Evolutionary conservation across 2,329 filamentous ascomycete species (phyloP), one percentile per base, ranked within the genome.

Genomic region (Cryphonectria naterciae): DNA sequence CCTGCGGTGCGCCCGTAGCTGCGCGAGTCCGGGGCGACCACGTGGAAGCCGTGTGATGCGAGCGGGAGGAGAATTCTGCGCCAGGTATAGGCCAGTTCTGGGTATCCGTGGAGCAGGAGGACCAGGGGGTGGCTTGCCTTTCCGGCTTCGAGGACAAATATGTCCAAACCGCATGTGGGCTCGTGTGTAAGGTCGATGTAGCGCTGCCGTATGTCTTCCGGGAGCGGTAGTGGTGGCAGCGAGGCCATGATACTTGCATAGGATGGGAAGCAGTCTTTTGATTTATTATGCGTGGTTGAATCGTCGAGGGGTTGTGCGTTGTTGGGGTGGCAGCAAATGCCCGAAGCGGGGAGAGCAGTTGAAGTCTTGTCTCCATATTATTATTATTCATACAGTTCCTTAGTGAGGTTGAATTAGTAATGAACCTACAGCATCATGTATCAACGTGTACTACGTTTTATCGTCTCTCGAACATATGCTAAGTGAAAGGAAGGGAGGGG

Each of bases 51-150:
- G 7, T 85, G 82, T 0, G 80, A 78, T 6, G 90, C 87, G n/a
- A 93, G 81, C 0, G 81, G 77, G 8, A 85, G 84, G 75, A 93
- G 84, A 49, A 92, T 80, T 69, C 89, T 88, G 67, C 90, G 87
- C 89, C 90, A 93, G 63, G 90, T 92, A 77, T 86, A 93, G 39
- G 91, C 89, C 2, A 93, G 82, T 76, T 92, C 90, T 1, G 91
- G 91, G 73, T 88, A 93, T 52, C 91, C 91, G 78, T 92, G 90
- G 64, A 88, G 85, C 65, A 91, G 86, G 8, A 92, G 77, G 11
- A 92, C 80, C 15, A 92, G 83, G 1, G 89, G 89, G 8, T 81
- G 83, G 35, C 80, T 75, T 19, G 75, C 77, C 19, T 76, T 70
- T 3, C 88, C 87, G 22, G 88, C 83, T 74, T 86, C 85, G 25